These are phyloP conservation scores for Bombardia bombarda DNA, from an alignment of 495 filamentous ascomycete genomes.

Conservation along the genomic window DNA sequence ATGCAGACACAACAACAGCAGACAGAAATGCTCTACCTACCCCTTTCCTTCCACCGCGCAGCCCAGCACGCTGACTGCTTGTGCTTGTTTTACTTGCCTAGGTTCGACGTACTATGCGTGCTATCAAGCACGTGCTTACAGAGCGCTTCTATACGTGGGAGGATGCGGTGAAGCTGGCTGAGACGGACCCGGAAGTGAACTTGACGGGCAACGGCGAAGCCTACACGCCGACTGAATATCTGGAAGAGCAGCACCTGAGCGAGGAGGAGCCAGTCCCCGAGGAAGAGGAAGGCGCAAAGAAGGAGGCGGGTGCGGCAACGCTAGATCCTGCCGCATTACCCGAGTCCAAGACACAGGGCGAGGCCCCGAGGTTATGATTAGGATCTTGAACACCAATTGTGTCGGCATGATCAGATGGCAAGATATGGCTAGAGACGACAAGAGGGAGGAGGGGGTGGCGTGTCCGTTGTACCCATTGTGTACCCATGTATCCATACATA, in stretches of 20 bases:
- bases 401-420: background rate
- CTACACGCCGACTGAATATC: slow-evolving; percentile 37
- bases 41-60: background rate
- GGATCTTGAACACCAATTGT: too few relatives aligned
- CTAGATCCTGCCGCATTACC: slow-evolving; percentile 13
- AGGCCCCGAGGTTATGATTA: slow-evolving; percentile 15
- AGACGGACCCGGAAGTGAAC: slow-evolving; percentile 57
- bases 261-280: slow-evolving; percentile 3
- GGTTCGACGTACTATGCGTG: slow-evolving; percentile 64
- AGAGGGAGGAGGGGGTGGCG: too few relatives aligned
- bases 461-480: too few relatives aligned
- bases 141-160: slow-evolving; percentile 89
- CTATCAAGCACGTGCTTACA: slow-evolving; percentile 76
- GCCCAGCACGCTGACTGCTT: slow-evolving; percentile 2
- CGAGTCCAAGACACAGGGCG: slow-evolving; percentile 7
- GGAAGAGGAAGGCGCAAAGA: background rate
- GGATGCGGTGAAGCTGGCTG: slow-evolving; percentile 65
- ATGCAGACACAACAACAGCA: slow-evolving; percentile 25
- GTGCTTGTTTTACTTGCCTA: slow-evolving; percentile 17
- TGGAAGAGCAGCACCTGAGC: slow-evolving; percentile 20
- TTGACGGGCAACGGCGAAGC: slow-evolving; percentile 39
- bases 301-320: slow-evolving; percentile 2
- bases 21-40: background rate
- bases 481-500: slow-evolving; percentile 1
- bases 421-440: background rate